phyloP scores from a whole-genome alignment of 176 grass and related monocot genomes.

The Cenchrus purpureus region DNA sequence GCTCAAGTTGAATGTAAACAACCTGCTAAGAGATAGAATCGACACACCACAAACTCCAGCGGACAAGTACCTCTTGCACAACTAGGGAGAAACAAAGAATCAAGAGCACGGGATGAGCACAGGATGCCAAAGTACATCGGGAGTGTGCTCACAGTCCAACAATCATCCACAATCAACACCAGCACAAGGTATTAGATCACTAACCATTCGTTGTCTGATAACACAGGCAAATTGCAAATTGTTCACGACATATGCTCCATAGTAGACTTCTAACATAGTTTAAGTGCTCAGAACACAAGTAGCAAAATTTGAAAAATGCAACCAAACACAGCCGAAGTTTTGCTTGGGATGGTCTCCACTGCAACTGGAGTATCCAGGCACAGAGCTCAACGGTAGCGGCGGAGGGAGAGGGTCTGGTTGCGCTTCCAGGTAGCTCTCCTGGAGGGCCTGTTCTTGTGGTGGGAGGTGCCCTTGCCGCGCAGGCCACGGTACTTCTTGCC shows the following conservation, averaged over 20 bases:
- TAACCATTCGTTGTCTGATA: not conserved
- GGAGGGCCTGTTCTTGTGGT: constrained; percentile 78
- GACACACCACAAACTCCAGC: no score
- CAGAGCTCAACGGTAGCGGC: constrained; percentile 69
- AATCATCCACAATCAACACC: not conserved
- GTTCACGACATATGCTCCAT: constrained; percentile 22
- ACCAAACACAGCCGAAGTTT: constrained; percentile 24
- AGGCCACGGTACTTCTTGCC: constrained; percentile 88
- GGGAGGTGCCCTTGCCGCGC: constrained; percentile 63
- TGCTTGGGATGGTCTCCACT: constrained; percentile 15
- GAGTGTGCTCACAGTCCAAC: not conserved
- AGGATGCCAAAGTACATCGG: not conserved
- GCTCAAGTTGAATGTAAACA: no score
- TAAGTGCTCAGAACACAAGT: constrained; percentile 36
- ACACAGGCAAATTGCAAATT: constrained; percentile 29
- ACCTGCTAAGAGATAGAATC: no score
- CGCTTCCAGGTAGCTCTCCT: constrained; percentile 89
- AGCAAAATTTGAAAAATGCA: constrained; percentile 55
- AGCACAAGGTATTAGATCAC: not conserved
- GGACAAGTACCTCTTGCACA: no score
- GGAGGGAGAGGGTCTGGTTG: constrained; percentile 84
- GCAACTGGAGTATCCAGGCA: constrained; percentile 27
- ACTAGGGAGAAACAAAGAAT: no score
- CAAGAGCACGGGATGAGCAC: no score
- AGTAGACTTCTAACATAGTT: constrained; percentile 30